Percentiles rank a stretch among this genome's conserved stretches.
Evolutionary conservation across 805 yeast species (phyloP).

Genomic region (Priceomyces melissophilus): DNA sequence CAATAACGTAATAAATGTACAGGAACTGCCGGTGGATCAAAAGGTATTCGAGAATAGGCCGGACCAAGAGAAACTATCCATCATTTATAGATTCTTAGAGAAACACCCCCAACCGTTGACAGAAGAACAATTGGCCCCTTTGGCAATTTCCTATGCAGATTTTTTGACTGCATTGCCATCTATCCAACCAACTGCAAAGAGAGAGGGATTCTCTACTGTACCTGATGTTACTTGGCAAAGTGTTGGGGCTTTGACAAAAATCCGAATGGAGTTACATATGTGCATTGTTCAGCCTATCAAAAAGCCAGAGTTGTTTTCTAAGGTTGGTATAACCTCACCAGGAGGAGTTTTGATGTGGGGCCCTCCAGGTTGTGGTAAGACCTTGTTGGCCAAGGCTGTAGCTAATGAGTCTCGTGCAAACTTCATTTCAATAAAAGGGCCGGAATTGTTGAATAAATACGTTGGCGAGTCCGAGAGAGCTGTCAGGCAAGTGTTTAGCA

Average conservation of each 20-base stretch:
- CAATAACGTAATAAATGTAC: background rate
- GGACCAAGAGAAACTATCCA: conserved; percentile 44
- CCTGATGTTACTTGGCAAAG: conserved; percentile 96
- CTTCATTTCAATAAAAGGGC: conserved; percentile 93
- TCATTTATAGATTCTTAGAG: conserved; percentile 67
- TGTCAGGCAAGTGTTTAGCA: conserved; percentile 84
- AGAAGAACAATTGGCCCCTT: conserved; percentile 67
- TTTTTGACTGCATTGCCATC: conserved; percentile 84
- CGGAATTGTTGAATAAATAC: conserved; percentile 88
- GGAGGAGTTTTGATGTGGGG: conserved; percentile 98
- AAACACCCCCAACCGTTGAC: conserved; percentile 80
- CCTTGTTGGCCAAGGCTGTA: conserved; percentile 92
- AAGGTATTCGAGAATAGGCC: conserved; percentile 28
- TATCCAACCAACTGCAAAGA: conserved; percentile 93
- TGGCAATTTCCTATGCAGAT: conserved; percentile 75
- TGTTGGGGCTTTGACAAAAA: conserved; percentile 82
- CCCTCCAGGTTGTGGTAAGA: conserved; percentile 99
- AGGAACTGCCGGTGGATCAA: conserved; percentile 14
- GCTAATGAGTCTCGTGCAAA: conserved; percentile 97
- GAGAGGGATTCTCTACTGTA: conserved; percentile 98
- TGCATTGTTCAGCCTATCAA: conserved; percentile 96
- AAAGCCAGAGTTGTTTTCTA: conserved; percentile 82
- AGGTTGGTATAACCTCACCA: conserved; percentile 94
- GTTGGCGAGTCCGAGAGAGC: conserved; percentile 97
- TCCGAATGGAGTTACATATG: conserved; percentile 90